Evolutionary conservation across 1,284 basidiomycete species (phyloP).

Genomic region (Porogramme epimiltina): DNA sequence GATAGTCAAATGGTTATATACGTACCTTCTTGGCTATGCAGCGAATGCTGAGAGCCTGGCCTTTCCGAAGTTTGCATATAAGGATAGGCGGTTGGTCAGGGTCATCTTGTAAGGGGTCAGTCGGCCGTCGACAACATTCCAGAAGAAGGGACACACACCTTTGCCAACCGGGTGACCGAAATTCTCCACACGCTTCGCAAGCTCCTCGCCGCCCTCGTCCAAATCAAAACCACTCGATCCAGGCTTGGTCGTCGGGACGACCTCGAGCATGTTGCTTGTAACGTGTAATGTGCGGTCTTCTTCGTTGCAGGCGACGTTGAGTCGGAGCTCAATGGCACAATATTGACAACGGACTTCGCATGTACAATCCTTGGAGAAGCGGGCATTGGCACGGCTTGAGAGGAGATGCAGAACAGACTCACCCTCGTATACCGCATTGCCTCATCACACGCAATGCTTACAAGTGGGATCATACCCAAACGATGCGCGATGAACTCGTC

Average conservation of each 20-base stretch:
- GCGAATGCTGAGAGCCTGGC: slow-evolving; percentile 86
- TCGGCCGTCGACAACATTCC: too few relatives aligned
- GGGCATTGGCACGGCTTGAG: slow-evolving; percentile 10
- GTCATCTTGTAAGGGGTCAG: slow-evolving; percentile 48
- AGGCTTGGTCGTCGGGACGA: slow-evolving; percentile 40
- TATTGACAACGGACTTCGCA: slow-evolving; percentile 79
- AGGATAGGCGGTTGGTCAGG: slow-evolving; percentile 70
- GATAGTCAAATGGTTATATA: slow-evolving; percentile 2
- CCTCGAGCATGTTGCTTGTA: slow-evolving; percentile 77
- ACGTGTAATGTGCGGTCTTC: slow-evolving; percentile 74
- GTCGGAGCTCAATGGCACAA: slow-evolving; percentile 76
- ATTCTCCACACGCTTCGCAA: slow-evolving; percentile 69
- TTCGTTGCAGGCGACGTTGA: slow-evolving; percentile 73
- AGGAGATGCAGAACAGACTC: slow-evolving; percentile 37
- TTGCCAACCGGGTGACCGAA: slow-evolving; percentile 91
- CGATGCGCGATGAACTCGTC: slow-evolving; percentile 99
- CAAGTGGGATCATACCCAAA: slow-evolving; percentile 91
- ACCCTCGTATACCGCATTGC: slow-evolving; percentile 83
- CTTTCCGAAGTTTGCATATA: slow-evolving; percentile 91
- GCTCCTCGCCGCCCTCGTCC: slow-evolving; percentile 63
- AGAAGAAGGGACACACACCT: slow-evolving; percentile 46
- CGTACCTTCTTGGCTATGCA: slow-evolving; percentile 93
- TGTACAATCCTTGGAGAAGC: slow-evolving; percentile 82
- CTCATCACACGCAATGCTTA: slow-evolving; percentile 84
- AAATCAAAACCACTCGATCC: slow-evolving; percentile 34